Percentiles rank a stretch among this genome's conserved stretches.
Conservation (phyloP, 106 monocot genomes). For the Chionographis japonica region DNA sequence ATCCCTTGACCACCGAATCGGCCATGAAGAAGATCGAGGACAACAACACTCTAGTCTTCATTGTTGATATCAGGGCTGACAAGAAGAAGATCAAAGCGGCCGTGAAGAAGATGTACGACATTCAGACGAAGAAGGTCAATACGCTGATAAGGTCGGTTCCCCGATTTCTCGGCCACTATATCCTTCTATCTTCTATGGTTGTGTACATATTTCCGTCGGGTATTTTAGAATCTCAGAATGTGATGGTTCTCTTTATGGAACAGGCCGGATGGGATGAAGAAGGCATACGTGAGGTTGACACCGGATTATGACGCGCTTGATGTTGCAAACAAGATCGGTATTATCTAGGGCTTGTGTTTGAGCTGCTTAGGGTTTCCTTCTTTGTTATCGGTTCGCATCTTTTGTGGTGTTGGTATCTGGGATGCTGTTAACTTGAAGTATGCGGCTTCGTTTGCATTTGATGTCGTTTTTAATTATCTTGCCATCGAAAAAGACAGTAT, state of each 20-base stretch:
- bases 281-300: constrained; percentile 34
- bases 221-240: no score
- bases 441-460: not conserved
- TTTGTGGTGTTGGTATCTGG: no score
- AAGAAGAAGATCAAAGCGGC: constrained; percentile 55
- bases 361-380: not conserved
- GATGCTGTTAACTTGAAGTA: not conserved
- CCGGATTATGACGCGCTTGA: constrained; percentile 37
- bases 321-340: constrained; percentile 43
- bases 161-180: no score
- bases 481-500: no score
- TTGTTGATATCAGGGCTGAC: constrained; percentile 54
- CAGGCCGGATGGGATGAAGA: constrained; percentile 46
- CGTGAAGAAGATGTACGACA: constrained; percentile 58
- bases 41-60: constrained; percentile 59
- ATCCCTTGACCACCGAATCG: constrained; percentile 46
- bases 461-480: no score
- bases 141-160: constrained; percentile 40
- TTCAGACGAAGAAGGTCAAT: constrained; percentile 57
- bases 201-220: no score
- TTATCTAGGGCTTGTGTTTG: constrained; percentile 14
- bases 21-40: constrained; percentile 57
- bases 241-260: no score
- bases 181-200: not conserved
- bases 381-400: no score